Base-by-base conservation (phyloP, 805 yeast species). In the Zygosaccharomyces bailii region DNA sequence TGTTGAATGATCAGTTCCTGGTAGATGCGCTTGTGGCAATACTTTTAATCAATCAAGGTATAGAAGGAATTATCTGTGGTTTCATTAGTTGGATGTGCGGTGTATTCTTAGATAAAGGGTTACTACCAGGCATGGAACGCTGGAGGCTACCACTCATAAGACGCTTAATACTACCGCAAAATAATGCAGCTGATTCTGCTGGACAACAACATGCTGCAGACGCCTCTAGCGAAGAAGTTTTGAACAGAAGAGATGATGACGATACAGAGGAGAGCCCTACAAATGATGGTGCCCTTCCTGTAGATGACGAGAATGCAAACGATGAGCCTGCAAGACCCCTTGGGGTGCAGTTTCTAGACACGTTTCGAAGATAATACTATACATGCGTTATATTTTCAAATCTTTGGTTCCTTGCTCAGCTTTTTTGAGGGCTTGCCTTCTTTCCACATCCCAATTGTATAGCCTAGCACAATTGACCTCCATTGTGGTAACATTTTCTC, bases 381-480 rank as follows among this genome's bases (percentile, higher is more conserved):
- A 30, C 39, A 43, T 2, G 27, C 18, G 32, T 43, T 54, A 51
- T 37, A 54, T 53, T 34, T 51, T 50, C 34, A 72, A 54, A 34
- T 63, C 67, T 53, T 68, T 69, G 20, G 72, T 67, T 8, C 68
- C 68, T 39, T 66, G 67, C 51, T 73, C 72, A 39, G 68, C 59
- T 55, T 69, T 65, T 70, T 83, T 67, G 29, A 63, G 36, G 34
- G 61, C 65, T 48, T 70, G 70, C 64, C 90, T 78, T 66, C 86
- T 75, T 59, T 83, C 86, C 7, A 86, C 91, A 60, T 85, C 95
- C 90, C 91, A 86, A 57, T 86, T 86, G 61, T 86, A 86, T 61
- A 86, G 74, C 52, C 99, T 76, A 1, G 99, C 97, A 13, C 96
- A 88, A 61, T 93, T 93, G 41, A 93, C 99, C 65, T 93, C 98